Evolutionary conservation across 2,329 filamentous ascomycete species (phyloP).

Genomic region (Colletotrichum costaricense): DNA sequence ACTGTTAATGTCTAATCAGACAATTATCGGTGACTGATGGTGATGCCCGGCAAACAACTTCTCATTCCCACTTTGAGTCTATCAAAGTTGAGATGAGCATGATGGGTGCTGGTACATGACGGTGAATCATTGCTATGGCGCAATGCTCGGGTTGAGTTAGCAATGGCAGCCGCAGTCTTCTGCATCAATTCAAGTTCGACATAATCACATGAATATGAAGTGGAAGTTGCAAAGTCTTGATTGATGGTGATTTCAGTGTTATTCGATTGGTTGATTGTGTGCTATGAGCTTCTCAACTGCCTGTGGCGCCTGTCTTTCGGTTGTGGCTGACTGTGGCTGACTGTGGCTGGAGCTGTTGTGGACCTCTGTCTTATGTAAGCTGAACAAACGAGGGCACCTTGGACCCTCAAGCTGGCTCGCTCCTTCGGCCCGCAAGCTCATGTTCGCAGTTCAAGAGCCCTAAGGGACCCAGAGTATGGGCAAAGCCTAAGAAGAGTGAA

Average conservation of each 20-base stretch:
- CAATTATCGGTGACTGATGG: background rate
- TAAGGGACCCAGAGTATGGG: background rate
- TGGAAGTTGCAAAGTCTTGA: background rate
- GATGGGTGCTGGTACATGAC: background rate
- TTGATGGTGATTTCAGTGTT: background rate
- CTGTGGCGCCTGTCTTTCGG: background rate
- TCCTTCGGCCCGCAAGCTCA: background rate
- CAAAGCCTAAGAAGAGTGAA: background rate
- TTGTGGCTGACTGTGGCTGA: background rate
- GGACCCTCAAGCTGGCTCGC: background rate
- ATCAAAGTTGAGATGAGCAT: background rate
- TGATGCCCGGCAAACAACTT: background rate
- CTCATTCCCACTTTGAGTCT: background rate
- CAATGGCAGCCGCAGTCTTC: fast-evolving
- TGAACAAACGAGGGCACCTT: too few relatives aligned
- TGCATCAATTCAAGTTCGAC: background rate
- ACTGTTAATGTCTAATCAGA: background rate
- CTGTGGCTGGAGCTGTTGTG: background rate
- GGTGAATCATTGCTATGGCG: background rate
- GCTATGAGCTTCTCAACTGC: background rate
- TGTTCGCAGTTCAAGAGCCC: background rate
- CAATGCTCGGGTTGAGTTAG: background rate
- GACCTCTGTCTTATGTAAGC: background rate
- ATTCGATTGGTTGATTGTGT: background rate
- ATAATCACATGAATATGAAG: background rate